phyloP scores from a whole-genome alignment of 345 rosid species.

The Eucalyptus curtisii region DNA sequence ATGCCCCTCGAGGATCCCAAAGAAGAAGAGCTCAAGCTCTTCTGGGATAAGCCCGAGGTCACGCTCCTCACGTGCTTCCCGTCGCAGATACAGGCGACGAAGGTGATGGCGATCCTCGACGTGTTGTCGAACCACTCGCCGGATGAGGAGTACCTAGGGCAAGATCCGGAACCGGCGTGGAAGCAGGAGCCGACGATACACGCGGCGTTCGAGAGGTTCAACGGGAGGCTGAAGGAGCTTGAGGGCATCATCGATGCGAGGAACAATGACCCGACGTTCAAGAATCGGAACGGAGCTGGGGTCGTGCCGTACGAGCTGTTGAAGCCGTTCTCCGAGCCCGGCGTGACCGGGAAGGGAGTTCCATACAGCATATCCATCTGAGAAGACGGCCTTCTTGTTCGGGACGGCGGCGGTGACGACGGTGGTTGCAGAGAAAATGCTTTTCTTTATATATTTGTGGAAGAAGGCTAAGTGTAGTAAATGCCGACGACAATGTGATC shows the following conservation, averaged over 20 bases:
- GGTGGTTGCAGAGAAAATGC: neutral
- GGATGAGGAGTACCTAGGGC: slow-evolving; percentile 45
- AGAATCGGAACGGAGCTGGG: slow-evolving; percentile 35
- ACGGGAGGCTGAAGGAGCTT: slow-evolving; percentile 16
- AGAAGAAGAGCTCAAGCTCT: slow-evolving; percentile 10
- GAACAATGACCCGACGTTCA: slow-evolving; percentile 3
- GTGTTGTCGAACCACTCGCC: slow-evolving; percentile 36
- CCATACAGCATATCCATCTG: slow-evolving; percentile 35
- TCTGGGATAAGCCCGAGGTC: slow-evolving; percentile 18
- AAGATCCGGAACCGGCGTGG: slow-evolving; percentile 19
- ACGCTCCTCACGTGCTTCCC: slow-evolving; percentile 21
- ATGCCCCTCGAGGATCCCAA: slow-evolving; percentile 32
- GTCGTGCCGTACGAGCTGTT: slow-evolving; percentile 27
- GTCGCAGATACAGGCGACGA: slow-evolving; percentile 31
- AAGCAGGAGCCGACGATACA: slow-evolving; percentile 4
- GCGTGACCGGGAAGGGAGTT: slow-evolving; percentile 39
- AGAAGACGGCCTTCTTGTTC: neutral
- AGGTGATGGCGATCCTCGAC: slow-evolving; percentile 25
- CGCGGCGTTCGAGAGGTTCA: slow-evolving; percentile 24
- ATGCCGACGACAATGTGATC: neutral
- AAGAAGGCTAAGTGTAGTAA: neutral
- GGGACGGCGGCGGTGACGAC: neutral
- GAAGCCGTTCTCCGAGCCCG: slow-evolving; percentile 35
- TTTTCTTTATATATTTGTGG: neutral
- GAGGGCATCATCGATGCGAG: slow-evolving; percentile 24